Conservation (phyloP, 805 yeast genomes). For the Blastobotrys americana region DNA sequence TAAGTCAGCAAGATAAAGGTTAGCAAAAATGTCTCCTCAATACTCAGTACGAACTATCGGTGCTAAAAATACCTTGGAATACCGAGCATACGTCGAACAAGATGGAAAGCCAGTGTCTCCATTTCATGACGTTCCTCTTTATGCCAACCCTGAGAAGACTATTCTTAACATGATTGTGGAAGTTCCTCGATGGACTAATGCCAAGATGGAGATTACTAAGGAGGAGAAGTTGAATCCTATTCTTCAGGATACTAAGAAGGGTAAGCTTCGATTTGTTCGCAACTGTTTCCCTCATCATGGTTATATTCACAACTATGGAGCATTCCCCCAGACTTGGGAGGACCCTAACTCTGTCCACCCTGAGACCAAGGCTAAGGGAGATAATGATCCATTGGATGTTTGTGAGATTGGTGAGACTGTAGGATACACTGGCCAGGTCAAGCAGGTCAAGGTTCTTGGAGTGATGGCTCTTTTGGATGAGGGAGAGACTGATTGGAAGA, state of each 20-base stretch:
- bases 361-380: constrained; percentile 61
- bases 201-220: constrained; percentile 90
- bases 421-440: constrained; percentile 61
- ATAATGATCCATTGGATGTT: constrained; percentile 92
- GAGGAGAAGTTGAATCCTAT: constrained; percentile 84
- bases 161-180: constrained; percentile 88
- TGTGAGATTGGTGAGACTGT: constrained; percentile 77
- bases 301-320: constrained; percentile 97
- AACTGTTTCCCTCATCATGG: constrained; percentile 99
- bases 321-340: constrained; percentile 99
- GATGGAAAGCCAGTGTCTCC: constrained; percentile 93
- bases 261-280: constrained; percentile 89
- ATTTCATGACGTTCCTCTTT: constrained; percentile 89
- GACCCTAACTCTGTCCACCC: constrained; percentile 59
- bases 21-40: constrained; percentile 24
- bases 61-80: constrained; percentile 91
- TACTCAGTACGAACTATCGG: constrained; percentile 91
- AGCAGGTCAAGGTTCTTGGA: constrained; percentile 89
- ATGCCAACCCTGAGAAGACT: constrained; percentile 88
- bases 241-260: constrained; percentile 95
- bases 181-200: constrained; percentile 98
- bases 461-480: constrained; percentile 94
- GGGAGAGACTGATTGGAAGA: constrained; percentile 97
- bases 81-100: constrained; percentile 83
- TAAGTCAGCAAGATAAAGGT: too few species aligned